Percentiles rank a stretch among this genome's conserved stretches.
These are phyloP conservation scores for Eucalyptus sideroxylon DNA, from an alignment of 345 rosid genomes.

Conservation along the genomic window DNA sequence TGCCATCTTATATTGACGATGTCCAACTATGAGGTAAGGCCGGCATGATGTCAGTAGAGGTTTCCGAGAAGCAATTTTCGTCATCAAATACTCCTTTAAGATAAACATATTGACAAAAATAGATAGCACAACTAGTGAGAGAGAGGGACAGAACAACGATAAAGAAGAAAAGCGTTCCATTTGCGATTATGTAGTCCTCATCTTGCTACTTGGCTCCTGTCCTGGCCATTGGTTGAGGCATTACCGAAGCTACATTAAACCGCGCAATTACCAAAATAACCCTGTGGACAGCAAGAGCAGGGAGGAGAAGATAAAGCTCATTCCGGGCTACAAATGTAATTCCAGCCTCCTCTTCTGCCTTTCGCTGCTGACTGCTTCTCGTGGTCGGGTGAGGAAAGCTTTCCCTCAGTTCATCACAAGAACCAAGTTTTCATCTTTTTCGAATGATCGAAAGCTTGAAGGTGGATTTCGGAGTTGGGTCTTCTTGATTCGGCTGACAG, in stretches of 20 bases:
- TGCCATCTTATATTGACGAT: accelerated
- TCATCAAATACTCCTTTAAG: not conserved
- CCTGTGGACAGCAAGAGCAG: not conserved
- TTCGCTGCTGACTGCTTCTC: not conserved
- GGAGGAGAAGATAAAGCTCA: not conserved
- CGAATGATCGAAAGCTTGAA: not conserved
- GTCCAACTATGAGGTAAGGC: not conserved
- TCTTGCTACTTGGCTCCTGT: conserved; percentile 4
- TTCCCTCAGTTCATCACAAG: not conserved
- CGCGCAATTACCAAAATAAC: not conserved
- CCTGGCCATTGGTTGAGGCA: not conserved
- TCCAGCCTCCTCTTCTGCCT: not conserved
- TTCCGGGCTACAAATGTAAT: not conserved
- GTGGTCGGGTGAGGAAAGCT: not conserved
- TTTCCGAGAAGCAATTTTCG: not conserved
- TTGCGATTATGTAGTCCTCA: not conserved
- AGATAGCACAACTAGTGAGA: not conserved
- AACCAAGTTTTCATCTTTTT: not conserved
- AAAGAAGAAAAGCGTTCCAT: not conserved
- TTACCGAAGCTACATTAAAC: not conserved
- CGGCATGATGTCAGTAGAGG: not conserved
- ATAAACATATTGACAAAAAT: not conserved
- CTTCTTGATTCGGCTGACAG: not conserved
- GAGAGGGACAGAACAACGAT: not conserved
- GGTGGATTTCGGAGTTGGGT: not conserved